Percentiles rank a stretch among this genome's conserved stretches.
Conservation (phyloP, 768 basidiomycete genomes). For the Favolaschia claudopus region DNA sequence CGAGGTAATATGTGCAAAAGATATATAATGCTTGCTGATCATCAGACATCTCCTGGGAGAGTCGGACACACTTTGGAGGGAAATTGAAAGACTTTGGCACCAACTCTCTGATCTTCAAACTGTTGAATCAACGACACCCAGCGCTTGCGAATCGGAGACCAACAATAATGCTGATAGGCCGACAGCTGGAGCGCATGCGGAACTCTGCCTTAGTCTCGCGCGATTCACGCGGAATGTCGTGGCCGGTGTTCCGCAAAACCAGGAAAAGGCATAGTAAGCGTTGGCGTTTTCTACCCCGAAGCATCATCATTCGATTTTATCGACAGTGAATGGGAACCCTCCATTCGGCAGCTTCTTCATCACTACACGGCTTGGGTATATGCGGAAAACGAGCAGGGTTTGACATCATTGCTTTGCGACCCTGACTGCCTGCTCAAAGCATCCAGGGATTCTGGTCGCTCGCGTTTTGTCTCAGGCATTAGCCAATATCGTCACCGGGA, state of each 20-base stretch:
- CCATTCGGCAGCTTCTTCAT: conserved; percentile 71
- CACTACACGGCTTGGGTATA: conserved; percentile 82
- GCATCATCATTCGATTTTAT: neutral
- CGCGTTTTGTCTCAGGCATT: conserved; percentile 79
- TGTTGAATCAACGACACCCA: too few relatives aligned
- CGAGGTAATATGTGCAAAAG: too few relatives aligned
- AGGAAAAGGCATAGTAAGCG: conserved; percentile 75
- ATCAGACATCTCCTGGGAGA: too few relatives aligned
- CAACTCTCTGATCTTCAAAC: too few relatives aligned
- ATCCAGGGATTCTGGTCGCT: conserved; percentile 66
- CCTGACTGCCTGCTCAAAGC: conserved; percentile 5
- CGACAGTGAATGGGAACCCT: conserved; percentile 72
- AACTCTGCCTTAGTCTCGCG: conserved; percentile 62
- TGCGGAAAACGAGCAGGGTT: conserved; percentile 66
- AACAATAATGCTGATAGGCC: too few relatives aligned
- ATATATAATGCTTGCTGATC: too few relatives aligned
- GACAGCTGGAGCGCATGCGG: too few relatives aligned
- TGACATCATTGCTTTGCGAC: neutral
- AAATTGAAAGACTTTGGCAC: too few relatives aligned
- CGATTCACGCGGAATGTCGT: conserved; percentile 88
- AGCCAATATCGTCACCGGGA: conserved; percentile 84
- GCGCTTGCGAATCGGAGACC: too few relatives aligned
- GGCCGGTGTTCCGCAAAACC: conserved; percentile 78
- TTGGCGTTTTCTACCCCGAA: conserved; percentile 4
- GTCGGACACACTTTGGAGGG: too few relatives aligned